Base-by-base conservation (phyloP, 1,284 basidiomycete genomes). In the Phaffia rhodozyma region DNA sequence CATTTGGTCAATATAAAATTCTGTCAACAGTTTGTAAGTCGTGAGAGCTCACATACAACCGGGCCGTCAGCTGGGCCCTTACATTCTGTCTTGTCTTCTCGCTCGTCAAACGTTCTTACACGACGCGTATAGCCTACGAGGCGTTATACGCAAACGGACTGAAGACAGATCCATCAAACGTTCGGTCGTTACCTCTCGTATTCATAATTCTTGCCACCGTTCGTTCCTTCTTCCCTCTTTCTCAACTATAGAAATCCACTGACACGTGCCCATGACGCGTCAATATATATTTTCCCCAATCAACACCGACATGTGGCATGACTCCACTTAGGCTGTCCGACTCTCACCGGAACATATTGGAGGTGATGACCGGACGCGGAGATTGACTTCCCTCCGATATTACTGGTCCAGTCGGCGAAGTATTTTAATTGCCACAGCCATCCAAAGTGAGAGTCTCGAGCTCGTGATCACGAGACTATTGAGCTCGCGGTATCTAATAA, bases 371-470 rank as follows among this genome's bases (percentile, higher is more conserved):
- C 81, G 84, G 57, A 84, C 79, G 48, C 80, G 87, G 66, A 81
- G 86, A 71, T 78, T 90, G 27, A 89, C 86, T 3, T 91, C 89
- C 55, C 76, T 91, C 65, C 81, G 89, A 66, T 92, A 90, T 77
- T 93, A 94, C 72, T 94, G 91, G 91, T 89, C 88, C 65, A 93
- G 90, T 11, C 85, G 91, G 62, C 80, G 90, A 63, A 87, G 88
- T 21, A 81, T 94, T 52, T 79, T 93, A 29, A 87, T 93, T 63
- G 88, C 90, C 7, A 89, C 89, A 34, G 90, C 91, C 1, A 86
- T 93, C 55, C 89, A 93, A 70, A 87, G 87, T 0, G 91, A 94
- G 74, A 90, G 86, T 7, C 75, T 93, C 58, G 90, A 93, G 71
- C 84, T 92, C 65, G 88, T 94, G n/a, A 78, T 92, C 6, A 88